Base-by-base conservation (phyloP, 108 stramenopile genomes). In the Nitzschia sp. region DNA sequence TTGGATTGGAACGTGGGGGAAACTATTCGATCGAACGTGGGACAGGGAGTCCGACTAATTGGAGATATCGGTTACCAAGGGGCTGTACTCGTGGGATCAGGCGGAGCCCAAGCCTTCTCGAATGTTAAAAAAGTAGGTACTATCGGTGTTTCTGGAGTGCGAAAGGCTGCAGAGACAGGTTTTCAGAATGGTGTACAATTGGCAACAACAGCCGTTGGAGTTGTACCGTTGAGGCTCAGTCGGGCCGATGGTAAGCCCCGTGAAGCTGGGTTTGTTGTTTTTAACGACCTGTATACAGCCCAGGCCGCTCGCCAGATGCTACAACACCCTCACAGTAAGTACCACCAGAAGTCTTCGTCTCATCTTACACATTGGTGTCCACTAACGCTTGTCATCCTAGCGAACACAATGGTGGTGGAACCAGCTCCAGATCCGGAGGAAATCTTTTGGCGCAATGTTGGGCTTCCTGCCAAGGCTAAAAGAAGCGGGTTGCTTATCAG, bases 361-460 rank as follows among this genome's bases (percentile, higher is more conserved):
- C 37, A 2, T 15, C 6, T 17, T 17, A 1, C 46, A 17, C 2
- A 2, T 3, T 8, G 12, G 12, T 3, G 15, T 21, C 8, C 53
- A 7, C 53, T 24, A 24, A 20, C 24, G 19, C 22, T 24, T 24
- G 19, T 12, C 17, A 44, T 17, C 37, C 15, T 11, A 62, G 70
- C 71, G 1, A 41, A 15, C 19, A 60, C 20, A 17, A 73, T 82
- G 76, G 55, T 68, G 11, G 61, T 76, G 39, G 38, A 56, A 20
- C 64, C 71, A 40, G 75, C 80, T 14, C 75, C 73, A 38, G 69
- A 70, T 34, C 73, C 80, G 15, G 65, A 72, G 11, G 74, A 80
- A 34, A 56, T 82, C 19, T 80, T 72, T 41, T 86, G 85, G 85
- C 59, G 48, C 10, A 86, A 86, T 60, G 71, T 83, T 15, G 80